Percentiles rank a stretch among this genome's conserved stretches.
Conservation (phyloP, 441 rosid species). For the Mallotus japonicus region DNA sequence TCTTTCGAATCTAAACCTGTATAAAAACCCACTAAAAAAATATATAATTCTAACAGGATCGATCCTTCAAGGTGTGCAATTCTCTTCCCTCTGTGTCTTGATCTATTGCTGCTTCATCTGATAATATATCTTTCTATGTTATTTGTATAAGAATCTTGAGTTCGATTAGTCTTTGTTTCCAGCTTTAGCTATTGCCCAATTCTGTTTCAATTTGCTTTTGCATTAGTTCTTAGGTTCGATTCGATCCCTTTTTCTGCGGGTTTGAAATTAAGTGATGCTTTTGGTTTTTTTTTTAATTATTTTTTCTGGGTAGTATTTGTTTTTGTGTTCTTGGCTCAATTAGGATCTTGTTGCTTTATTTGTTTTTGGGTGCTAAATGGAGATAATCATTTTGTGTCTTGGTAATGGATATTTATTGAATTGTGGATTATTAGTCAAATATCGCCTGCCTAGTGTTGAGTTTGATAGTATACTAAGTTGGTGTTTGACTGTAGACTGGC, state of each 20-base stretch:
- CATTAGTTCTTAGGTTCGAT: not conserved
- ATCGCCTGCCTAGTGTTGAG: not conserved
- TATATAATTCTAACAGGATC: too few relatives aligned
- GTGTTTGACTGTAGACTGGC: not conserved
- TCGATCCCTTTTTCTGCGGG: not conserved
- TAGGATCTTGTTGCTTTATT: conserved; percentile 5
- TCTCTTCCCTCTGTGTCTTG: not conserved
- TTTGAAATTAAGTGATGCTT: too few relatives aligned
- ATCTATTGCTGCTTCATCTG: conserved; percentile 2
- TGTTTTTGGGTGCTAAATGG: not conserved
- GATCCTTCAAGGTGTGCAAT: not conserved
- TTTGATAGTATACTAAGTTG: not conserved
- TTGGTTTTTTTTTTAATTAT: not conserved
- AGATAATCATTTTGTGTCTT: not conserved
- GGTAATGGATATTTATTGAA: too few relatives aligned
- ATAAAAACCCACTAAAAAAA: not conserved
- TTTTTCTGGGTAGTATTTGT: not conserved
- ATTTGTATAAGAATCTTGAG: not conserved
- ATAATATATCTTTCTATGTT: not conserved
- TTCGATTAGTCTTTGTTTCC: not conserved
- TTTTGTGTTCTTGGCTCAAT: not conserved
- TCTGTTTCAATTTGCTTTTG: not conserved
- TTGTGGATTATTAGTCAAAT: not conserved
- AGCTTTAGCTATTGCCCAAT: not conserved
- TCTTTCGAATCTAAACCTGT: not conserved